These are phyloP conservation scores for Leishmania arabica DNA, from an alignment of 208 protist species.

Conservation along the genomic window DNA sequence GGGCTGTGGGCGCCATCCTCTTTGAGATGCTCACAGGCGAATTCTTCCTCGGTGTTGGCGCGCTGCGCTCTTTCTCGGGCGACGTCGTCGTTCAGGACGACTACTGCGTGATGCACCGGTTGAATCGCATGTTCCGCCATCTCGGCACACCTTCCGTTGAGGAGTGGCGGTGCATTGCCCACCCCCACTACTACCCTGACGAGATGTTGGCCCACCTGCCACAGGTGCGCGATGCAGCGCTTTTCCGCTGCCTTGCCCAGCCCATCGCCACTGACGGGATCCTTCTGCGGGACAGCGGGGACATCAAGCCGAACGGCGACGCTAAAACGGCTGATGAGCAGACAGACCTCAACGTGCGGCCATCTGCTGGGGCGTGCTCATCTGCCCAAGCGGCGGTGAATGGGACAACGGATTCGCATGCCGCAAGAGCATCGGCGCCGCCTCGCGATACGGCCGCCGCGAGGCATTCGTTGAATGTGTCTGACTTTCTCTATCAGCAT, in stretches of 20 bases:
- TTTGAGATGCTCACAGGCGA: slow-evolving; percentile 82
- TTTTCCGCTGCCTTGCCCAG: slow-evolving; percentile 22
- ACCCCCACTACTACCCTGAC: slow-evolving; percentile 94
- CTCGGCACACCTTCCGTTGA: slow-evolving; percentile 93
- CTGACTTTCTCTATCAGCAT: slow-evolving; percentile 12
- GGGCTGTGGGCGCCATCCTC: slow-evolving; percentile 91
- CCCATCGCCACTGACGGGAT: background rate
- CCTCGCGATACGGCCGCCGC: background rate
- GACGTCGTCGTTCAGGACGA: slow-evolving; percentile 61
- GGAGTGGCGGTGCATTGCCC: slow-evolving; percentile 96
- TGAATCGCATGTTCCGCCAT: slow-evolving; percentile 96
- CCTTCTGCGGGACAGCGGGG: slow-evolving; percentile 14
- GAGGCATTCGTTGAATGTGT: background rate
- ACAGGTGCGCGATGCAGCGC: slow-evolving; percentile 18
- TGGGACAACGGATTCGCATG: background rate
- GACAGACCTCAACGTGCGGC: background rate
- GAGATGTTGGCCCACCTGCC: slow-evolving; percentile 89
- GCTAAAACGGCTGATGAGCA: background rate
- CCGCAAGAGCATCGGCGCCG: background rate
- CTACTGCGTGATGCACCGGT: slow-evolving; percentile 85
- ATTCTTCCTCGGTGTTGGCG: slow-evolving; percentile 96
- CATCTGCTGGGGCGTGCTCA: background rate
- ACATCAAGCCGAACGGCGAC: slow-evolving; percentile 3
- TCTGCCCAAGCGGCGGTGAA: background rate
- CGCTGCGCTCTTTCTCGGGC: slow-evolving; percentile 70